Evolutionary conservation across 495 filamentous ascomycete species (phyloP), one percentile per base, ranked within the genome.

Genomic region (Letharia lupina): DNA sequence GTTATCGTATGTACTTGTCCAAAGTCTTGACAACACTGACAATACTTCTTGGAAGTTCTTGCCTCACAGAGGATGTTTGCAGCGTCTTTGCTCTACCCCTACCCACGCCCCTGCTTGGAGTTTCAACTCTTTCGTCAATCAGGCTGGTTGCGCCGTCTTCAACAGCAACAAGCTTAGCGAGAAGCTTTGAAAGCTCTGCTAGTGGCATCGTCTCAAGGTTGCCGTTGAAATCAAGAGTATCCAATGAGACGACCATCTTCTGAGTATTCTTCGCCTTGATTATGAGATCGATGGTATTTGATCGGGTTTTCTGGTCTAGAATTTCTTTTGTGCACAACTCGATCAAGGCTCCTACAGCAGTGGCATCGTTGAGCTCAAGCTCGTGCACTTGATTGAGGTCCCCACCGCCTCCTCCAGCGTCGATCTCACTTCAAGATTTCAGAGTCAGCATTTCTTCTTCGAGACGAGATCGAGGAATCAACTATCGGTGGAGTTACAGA

Each of bases 351-450:
- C 18, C 58, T 10, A 70, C 64, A 11, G 65, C 45, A 18, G 50
- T 37, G 2, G 28, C 18, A 31, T 70, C 63, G 31, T 64, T 44
- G 18, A 87, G 71, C 52, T 88, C 87, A 20, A 91, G 76, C 67
- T 88, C 88, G 31, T 84, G 83, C 4, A 80, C 77, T 31, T 86
- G 83, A 63, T 85, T 79, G 9, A 93, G 74, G 73, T 93, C 91
- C 13, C 87, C 87, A n/a, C 82, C 84, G 1, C 91, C 93, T 33
- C 88, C 91, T 10, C 91, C 91, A 64, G 89, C 82, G 16, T 91
- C 92, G 8, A 87, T 67, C 71, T 98, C 93, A 18, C 54, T 57
- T 57, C 33, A 57, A 57, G 16, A 5, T 57, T 35, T 10, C 33
- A 4, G 16, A 35, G 54, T 57, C 28, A 57, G 54, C 54, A 9